Conservation (phyloP, 805 yeast genomes). For the Kockiozyma suomiensis region DNA sequence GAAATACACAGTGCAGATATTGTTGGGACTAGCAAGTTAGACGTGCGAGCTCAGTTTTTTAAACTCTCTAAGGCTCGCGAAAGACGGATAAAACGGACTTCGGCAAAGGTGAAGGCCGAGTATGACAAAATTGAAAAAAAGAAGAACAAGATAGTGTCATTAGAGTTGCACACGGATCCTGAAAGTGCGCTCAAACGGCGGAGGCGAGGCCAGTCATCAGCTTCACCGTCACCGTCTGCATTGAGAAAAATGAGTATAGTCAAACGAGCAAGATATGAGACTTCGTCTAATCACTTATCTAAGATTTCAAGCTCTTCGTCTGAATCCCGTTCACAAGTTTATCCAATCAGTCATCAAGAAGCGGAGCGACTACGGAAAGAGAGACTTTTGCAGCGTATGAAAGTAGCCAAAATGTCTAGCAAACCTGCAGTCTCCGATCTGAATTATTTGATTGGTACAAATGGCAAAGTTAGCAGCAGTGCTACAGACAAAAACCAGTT, state of each 20-base stretch:
- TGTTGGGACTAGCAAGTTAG: not conserved
- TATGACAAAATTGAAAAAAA: constrained; percentile 23
- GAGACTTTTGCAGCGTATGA: constrained; percentile 8
- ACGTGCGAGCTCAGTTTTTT: constrained; percentile 36
- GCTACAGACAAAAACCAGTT: no score
- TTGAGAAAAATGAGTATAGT: constrained; percentile 26
- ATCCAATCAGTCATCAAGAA: constrained; percentile 20
- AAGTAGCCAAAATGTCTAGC: not conserved
- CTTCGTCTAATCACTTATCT: constrained; percentile 19
- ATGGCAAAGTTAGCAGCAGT: no score
- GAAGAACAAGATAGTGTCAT: constrained; percentile 18
- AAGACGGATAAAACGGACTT: constrained; percentile 13
- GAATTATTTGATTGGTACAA: no score
- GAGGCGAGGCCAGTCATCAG: not conserved
- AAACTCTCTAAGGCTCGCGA: constrained; percentile 43
- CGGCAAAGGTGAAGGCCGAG: constrained; percentile 24
- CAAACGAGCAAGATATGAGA: constrained; percentile 22
- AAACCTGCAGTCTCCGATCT: no score
- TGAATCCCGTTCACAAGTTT: not conserved
- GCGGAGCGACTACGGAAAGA: constrained; percentile 23
- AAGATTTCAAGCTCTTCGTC: not conserved
- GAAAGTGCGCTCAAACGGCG: constrained; percentile 2
- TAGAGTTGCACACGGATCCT: constrained; percentile 25
- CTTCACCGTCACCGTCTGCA: not conserved
- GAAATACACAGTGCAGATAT: constrained; percentile 13